Conservation (phyloP, 2,329 filamentous ascomycete genomes). For the Dactylellina sp. region DNA sequence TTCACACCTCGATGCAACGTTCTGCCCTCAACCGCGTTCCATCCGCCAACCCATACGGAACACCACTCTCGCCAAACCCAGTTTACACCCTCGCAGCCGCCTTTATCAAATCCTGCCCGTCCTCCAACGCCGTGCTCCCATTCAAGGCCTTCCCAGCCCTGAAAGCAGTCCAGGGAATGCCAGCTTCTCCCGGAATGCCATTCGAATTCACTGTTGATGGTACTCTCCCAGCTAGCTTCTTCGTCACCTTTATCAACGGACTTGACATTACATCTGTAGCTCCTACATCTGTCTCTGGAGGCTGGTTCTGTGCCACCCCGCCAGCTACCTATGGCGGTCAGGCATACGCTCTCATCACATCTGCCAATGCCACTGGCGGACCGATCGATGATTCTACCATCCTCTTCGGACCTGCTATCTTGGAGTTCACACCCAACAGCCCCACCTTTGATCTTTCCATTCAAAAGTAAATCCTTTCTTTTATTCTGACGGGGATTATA, state of each 20-base stretch:
- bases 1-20: slow-evolving; percentile 74
- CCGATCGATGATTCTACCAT: slow-evolving; percentile 8
- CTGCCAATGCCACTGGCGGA: slow-evolving; percentile 5
- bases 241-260: slow-evolving; percentile 14
- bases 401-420: slow-evolving; percentile 18
- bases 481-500: not conserved
- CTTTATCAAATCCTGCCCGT: slow-evolving; percentile 72
- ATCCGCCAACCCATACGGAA: slow-evolving; percentile 72
- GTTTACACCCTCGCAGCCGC: slow-evolving; percentile 74
- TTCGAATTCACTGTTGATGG: slow-evolving; percentile 12
- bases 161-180: slow-evolving; percentile 38
- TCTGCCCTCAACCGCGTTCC: slow-evolving; percentile 67
- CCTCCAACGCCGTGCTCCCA: slow-evolving; percentile 69
- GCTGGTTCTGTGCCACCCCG: not conserved
- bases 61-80: slow-evolving; percentile 70
- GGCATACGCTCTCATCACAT: slow-evolving; percentile 19
- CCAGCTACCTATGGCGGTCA: slow-evolving; percentile 9
- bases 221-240: slow-evolving; percentile 3
- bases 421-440: slow-evolving; percentile 9
- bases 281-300: not conserved
- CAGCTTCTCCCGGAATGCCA: slow-evolving; percentile 3
- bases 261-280: slow-evolving; percentile 9
- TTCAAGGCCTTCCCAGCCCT: slow-evolving; percentile 72
- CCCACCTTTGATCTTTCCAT: slow-evolving; percentile 9
- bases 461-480: not conserved